A percentile compares a stretch with the other conserved stretches of the same genome.
phyloP scores from a whole-genome alignment of 495 filamentous ascomycete genomes.

The Astrothelium subdiscretum region DNA sequence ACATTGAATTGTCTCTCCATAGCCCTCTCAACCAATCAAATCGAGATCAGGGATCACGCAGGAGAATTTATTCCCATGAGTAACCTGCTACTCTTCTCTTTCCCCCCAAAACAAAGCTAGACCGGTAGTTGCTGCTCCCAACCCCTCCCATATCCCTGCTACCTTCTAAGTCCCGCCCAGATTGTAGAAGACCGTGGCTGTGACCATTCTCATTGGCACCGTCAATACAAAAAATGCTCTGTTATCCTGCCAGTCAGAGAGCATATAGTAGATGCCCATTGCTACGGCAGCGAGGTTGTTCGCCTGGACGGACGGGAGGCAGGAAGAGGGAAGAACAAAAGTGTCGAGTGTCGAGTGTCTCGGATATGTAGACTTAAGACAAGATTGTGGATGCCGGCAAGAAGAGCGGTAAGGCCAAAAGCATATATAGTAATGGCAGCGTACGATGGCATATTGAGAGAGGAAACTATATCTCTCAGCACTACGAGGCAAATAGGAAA shows the following conservation, averaged over 20 bases:
- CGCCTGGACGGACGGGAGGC: background rate
- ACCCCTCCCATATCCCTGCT: background rate
- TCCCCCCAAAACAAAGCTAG: background rate
- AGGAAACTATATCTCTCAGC: background rate
- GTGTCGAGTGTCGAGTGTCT: too few relatives aligned
- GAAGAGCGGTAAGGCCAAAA: background rate
- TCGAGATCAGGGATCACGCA: background rate
- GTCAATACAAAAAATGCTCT: slow-evolving; percentile 2
- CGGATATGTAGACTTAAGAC: too few relatives aligned
- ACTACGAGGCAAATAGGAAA: background rate
- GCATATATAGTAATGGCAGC: background rate
- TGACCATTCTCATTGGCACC: slow-evolving; percentile 1
- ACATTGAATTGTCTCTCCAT: background rate
- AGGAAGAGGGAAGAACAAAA: background rate
- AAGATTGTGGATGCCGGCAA: background rate
- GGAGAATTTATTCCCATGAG: background rate
- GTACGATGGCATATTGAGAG: background rate
- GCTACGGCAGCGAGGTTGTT: background rate
- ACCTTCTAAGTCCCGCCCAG: background rate
- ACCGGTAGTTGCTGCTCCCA: background rate
- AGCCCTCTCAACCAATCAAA: background rate
- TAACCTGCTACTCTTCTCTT: background rate
- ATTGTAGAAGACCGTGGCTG: background rate
- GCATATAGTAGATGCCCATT: slow-evolving; percentile 5
- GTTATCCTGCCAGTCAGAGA: slow-evolving; percentile 5